A percentile compares a stretch with the other conserved stretches of the same genome.
These are phyloP conservation scores for Cyclotella atomus DNA, from an alignment of 108 stramenopile genomes.

Conservation along the genomic window DNA sequence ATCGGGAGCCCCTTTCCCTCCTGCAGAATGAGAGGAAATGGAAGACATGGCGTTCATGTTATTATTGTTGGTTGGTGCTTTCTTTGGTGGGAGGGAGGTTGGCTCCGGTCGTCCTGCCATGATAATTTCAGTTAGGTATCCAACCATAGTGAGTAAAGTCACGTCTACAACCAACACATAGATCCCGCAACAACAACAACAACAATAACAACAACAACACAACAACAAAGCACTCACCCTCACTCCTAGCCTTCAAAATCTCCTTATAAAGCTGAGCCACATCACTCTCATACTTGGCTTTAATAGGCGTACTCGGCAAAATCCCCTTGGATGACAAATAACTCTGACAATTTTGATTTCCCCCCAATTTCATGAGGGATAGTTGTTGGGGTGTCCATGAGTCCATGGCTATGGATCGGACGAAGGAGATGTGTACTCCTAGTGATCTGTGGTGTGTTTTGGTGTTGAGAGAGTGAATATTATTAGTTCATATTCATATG, in stretches of 20 bases:
- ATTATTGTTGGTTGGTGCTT: conserved; percentile 10
- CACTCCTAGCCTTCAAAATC: conserved; percentile 81
- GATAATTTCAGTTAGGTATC: neutral
- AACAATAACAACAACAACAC: no score
- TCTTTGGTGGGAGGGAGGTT: conserved; percentile 58
- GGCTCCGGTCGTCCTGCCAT: conserved; percentile 73
- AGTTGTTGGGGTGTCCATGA: conserved; percentile 91
- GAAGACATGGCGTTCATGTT: no score
- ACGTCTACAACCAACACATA: neutral
- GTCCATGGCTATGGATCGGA: conserved; percentile 97
- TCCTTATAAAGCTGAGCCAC: conserved; percentile 88
- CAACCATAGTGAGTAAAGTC: neutral
- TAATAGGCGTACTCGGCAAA: conserved; percentile 64
- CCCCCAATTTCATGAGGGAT: conserved; percentile 81
- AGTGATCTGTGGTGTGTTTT: conserved; percentile 84
- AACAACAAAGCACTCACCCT: conserved; percentile 51
- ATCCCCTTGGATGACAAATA: conserved; percentile 76
- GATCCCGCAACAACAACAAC: no score
- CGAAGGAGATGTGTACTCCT: conserved; percentile 97
- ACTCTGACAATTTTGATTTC: conserved; percentile 75
- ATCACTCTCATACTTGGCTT: conserved; percentile 85
- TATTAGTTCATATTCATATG: no score
- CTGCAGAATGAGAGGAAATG: conserved; percentile 38
- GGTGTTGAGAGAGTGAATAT: no score
- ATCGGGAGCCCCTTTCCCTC: conserved; percentile 46